Evolutionary conservation across 257 asterid genomes (phyloP), one percentile per base, ranked within the genome.

Genomic region (Coffea canephora): DNA sequence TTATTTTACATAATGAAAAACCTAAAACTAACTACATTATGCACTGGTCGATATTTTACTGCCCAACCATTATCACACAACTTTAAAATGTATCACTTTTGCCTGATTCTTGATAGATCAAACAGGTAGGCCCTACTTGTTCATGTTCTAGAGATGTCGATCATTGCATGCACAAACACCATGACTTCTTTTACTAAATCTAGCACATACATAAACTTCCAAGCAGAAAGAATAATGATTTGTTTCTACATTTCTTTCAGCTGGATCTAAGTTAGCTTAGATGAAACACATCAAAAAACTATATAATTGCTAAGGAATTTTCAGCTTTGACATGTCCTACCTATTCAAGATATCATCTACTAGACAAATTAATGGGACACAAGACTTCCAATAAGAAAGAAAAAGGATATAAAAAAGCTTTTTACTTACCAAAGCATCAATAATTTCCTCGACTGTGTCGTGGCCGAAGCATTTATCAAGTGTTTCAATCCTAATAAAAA

Each of bases 381-480:
- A 27, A 27, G 31, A 27, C 31, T 27, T 27, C 31, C 31, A 27
- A 55, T 45, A 31, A 43, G 39, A 27, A 36, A 13, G 15, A 65
- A 9, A 80, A 80, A 41, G 8, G 8, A 49, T 31, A 67, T 2
- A 49, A 6, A 16, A 48, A 15, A 43, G 25, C 50, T 12, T 21
- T n/a, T 16, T 68, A 79, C 97, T 86, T 86, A 96, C 99, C 97
- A 96, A 84, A 77, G 93, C 86, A 75, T 88, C 95, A 82, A 96
- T 84, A 71, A 96, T 94, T 88, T 92, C 99, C 86, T 94, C 99
- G 25, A 96, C 96, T 31, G 95, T 88, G 79, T 89, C 95, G 48
- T 89, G 95, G 90, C 97, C 80, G 91, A 96, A 96, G 84, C 97
- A 96, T 90, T 89, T 89, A 87, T 96, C 93, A 59, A 96, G 81